Evolutionary conservation across 371 early-diverging fungal species (phyloP).

Genomic region (Actinomucor elegans): DNA sequence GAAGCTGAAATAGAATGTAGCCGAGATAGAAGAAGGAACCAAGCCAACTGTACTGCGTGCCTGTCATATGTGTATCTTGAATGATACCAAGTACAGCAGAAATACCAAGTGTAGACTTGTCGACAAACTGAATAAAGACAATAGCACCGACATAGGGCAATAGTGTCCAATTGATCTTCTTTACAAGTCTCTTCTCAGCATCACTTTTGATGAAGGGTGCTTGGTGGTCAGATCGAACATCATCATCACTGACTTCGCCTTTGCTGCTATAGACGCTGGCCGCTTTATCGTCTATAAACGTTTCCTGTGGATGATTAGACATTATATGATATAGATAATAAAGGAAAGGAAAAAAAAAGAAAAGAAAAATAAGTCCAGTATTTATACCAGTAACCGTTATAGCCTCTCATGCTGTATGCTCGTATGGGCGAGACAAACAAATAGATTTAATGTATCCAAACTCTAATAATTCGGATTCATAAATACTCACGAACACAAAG

Average conservation of each 20-base stretch:
- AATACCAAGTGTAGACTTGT: conserved; percentile 31
- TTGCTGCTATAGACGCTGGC: conserved; percentile 6
- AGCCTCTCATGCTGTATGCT: no score
- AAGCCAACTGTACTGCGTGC: conserved; percentile 26
- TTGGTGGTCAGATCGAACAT: background rate
- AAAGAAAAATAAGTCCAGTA: background rate
- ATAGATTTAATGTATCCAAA: background rate
- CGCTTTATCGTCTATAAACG: conserved; percentile 7
- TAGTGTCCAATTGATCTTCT: conserved; percentile 27
- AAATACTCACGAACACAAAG: conserved; percentile 2
- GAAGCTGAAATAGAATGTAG: conserved; percentile 26
- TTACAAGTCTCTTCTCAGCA: conserved; percentile 28
- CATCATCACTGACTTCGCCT: conserved; percentile 1
- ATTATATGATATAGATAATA: background rate
- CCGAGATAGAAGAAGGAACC: conserved; percentile 37
- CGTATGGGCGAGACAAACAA: background rate
- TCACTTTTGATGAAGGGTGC: conserved; percentile 9
- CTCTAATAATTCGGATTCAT: no score
- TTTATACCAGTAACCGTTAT: background rate
- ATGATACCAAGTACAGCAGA: conserved; percentile 35
- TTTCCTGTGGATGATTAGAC: background rate
- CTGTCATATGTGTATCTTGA: conserved; percentile 17
- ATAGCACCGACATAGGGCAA: conserved; percentile 29
- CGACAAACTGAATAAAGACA: conserved; percentile 35
- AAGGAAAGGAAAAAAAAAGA: background rate